Percentiles rank a stretch among this genome's conserved stretches.
These are phyloP conservation scores for Fraxinus albicans DNA, from an alignment of 305 asterid species.

Conservation along the genomic window DNA sequence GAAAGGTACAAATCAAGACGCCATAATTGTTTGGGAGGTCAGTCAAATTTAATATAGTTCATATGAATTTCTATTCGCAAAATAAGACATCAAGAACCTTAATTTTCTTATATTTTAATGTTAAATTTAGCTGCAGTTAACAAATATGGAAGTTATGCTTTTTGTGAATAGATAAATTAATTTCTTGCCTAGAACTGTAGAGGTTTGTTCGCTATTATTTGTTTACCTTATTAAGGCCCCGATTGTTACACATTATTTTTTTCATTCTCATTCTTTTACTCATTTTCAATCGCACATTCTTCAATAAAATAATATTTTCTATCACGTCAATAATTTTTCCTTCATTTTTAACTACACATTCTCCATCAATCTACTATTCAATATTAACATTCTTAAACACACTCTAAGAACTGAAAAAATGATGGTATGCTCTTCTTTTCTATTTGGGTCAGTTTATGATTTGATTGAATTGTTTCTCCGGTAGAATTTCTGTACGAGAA, in stretches of 20 bases:
- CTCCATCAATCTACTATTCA: no score
- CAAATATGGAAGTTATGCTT: background rate
- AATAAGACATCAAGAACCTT: background rate
- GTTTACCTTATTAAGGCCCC: background rate
- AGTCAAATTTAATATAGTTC: conserved; percentile 7
- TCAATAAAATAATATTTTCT: no score
- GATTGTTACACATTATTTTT: no score
- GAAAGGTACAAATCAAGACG: conserved; percentile 92
- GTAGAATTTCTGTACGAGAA: background rate
- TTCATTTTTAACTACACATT: no score
- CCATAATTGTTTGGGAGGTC: conserved; percentile 98
- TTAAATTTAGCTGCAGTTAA: background rate
- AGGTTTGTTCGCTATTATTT: background rate
- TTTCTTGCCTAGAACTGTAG: background rate
- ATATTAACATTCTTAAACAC: no score
- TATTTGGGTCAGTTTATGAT: background rate
- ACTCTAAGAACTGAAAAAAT: background rate
- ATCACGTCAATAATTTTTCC: no score
- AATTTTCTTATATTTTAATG: no score
- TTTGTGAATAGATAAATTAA: background rate
- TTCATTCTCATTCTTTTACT: no score
- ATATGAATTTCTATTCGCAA: background rate
- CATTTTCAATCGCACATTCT: no score
- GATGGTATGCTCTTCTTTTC: background rate
- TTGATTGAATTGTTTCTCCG: background rate